Evolutionary conservation across 2,329 filamentous ascomycete species (phyloP).

Genomic region (Exserohilum rostratum): DNA sequence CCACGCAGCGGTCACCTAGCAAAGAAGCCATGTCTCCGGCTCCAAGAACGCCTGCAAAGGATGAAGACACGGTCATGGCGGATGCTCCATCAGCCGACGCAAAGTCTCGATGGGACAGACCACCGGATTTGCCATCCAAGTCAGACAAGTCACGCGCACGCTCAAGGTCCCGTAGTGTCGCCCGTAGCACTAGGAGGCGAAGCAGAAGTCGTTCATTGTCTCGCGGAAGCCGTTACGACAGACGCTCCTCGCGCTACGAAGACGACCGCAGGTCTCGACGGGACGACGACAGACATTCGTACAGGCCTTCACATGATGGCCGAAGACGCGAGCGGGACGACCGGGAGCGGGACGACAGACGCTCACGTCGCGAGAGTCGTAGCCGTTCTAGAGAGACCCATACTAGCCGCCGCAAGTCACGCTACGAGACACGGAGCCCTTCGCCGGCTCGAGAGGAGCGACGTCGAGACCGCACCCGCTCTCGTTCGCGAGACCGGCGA

Average conservation of each 20-base stretch:
- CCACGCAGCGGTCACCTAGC: slow-evolving; percentile 29
- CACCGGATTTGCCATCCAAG: slow-evolving; percentile 30
- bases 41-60: slow-evolving; percentile 25
- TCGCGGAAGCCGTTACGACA: slow-evolving; percentile 40
- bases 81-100: slow-evolving; percentile 29
- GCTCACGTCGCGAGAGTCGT: slow-evolving; percentile 35
- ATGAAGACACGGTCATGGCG: slow-evolving; percentile 36
- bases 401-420: slow-evolving; percentile 36
- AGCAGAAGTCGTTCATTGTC: slow-evolving; percentile 41
- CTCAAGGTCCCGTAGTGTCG: slow-evolving; percentile 40
- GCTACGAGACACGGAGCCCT: slow-evolving; percentile 35
- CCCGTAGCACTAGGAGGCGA: slow-evolving; percentile 34
- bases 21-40: slow-evolving; percentile 23
- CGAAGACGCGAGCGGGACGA: slow-evolving; percentile 31
- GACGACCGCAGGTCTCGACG: slow-evolving; percentile 33
- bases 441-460: slow-evolving; percentile 28
- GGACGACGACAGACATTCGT: slow-evolving; percentile 36
- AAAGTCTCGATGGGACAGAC: slow-evolving; percentile 35
- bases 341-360: slow-evolving; percentile 14
- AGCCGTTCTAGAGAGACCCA: slow-evolving; percentile 41
- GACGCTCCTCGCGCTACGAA: slow-evolving; percentile 31
- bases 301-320: slow-evolving; percentile 33
- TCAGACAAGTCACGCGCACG: slow-evolving; percentile 33
- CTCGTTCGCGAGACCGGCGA: slow-evolving; percentile 29
- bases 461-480: slow-evolving; percentile 34